Percentiles rank a stretch among this genome's conserved stretches.
These are phyloP conservation scores for Hypoxylon perforatum DNA, from an alignment of 495 filamentous ascomycete genomes.

Conservation along the genomic window DNA sequence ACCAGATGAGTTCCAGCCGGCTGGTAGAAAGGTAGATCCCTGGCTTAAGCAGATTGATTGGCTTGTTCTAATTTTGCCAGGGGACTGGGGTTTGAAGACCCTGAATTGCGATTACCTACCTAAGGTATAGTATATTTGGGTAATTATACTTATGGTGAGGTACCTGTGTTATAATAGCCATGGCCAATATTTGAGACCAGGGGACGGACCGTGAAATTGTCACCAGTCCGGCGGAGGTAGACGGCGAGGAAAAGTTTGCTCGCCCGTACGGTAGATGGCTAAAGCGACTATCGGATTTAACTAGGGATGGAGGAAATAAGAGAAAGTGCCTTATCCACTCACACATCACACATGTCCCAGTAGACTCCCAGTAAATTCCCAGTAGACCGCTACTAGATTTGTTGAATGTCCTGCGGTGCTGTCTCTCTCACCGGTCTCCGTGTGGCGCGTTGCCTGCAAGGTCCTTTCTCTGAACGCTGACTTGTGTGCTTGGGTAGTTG, in stretches of 20 bases:
- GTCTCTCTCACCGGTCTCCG: constrained; percentile 14
- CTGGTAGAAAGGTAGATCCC: constrained; percentile 46
- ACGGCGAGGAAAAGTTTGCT: background rate
- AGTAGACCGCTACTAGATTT: constrained; percentile 16
- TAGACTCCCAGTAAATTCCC: no score
- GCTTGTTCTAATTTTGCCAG: constrained; percentile 21
- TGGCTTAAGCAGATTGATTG: constrained; percentile 35
- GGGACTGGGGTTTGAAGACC: constrained; percentile 12
- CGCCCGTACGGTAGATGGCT: background rate
- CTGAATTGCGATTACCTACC: constrained; percentile 12
- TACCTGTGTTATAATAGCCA: background rate
- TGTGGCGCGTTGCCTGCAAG: constrained; percentile 34
- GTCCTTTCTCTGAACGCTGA: constrained; percentile 21
- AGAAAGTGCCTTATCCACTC: constrained; percentile 4
- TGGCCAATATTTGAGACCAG: constrained; percentile 7
- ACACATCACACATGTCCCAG: background rate
- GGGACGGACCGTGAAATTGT: constrained; percentile 13
- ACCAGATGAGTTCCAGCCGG: constrained; percentile 46
- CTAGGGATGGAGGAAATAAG: constrained; percentile 12
- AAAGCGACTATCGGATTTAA: constrained; percentile 16
- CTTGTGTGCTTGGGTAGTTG: background rate
- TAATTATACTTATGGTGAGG: constrained; percentile 2
- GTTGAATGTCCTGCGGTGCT: constrained; percentile 7
- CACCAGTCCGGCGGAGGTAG: background rate
- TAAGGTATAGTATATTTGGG: background rate